Conservation (phyloP, 805 yeast species). For the Myxozyma neglecta region DNA sequence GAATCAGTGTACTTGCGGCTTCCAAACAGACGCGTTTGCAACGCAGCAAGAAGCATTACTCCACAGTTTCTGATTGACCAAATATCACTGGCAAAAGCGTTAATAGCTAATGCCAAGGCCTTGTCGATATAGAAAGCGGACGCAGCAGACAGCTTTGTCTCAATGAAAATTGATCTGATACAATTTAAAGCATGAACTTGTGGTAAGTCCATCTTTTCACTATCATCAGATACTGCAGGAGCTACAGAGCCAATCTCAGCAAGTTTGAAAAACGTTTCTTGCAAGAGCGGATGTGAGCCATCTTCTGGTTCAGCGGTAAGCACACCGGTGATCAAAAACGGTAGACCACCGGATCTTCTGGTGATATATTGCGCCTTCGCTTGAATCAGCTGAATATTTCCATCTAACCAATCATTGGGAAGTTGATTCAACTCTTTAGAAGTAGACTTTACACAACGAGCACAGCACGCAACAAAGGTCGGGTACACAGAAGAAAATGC, state of each 20-base stretch:
- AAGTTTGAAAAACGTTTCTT: conserved; percentile 53
- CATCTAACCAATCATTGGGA: conserved; percentile 60
- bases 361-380: conserved; percentile 69
- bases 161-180: conserved; percentile 70
- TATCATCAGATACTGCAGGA: conserved; percentile 49
- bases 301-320: conserved; percentile 52
- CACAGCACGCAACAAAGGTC: conserved; percentile 66
- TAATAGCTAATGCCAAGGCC: conserved; percentile 61
- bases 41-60: conserved; percentile 84
- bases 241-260: conserved; percentile 56
- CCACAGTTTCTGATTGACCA: conserved; percentile 94
- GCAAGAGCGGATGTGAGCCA: conserved; percentile 44
- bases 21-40: conserved; percentile 80
- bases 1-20: conserved; percentile 44
- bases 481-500: conserved; percentile 90
- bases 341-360: conserved; percentile 90
- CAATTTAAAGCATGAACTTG: conserved; percentile 94
- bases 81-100: conserved; percentile 59
- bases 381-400: conserved; percentile 54
- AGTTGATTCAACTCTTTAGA: conserved; percentile 40
- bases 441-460: conserved; percentile 47
- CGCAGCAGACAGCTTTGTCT: conserved; percentile 59
- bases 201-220: conserved; percentile 69
- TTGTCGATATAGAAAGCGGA: conserved; percentile 55
- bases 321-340: conserved; percentile 72